Percentiles rank a stretch among this genome's conserved stretches.
Evolutionary conservation across 2,329 filamentous ascomycete genomes (phyloP).

Genomic region (Didymella sp.): DNA sequence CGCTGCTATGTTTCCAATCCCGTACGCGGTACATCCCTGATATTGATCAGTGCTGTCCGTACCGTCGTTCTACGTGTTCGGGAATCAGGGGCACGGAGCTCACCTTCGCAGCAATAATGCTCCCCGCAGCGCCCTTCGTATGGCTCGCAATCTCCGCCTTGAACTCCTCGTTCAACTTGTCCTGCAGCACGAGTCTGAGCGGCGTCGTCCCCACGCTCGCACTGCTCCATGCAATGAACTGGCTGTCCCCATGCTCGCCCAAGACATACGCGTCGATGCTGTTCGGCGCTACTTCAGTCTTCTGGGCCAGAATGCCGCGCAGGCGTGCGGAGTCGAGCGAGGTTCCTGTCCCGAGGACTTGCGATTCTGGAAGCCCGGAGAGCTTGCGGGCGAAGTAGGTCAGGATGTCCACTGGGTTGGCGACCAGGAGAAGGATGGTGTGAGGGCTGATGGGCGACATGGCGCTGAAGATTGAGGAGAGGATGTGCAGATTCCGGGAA

Average conservation of each 20-base stretch:
- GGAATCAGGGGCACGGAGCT: not conserved
- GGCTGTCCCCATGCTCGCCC: constrained; percentile 59
- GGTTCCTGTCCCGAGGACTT: constrained; percentile 63
- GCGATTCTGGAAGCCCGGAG: constrained; percentile 56
- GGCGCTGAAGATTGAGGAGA: constrained; percentile 56
- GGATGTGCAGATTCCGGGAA: constrained; percentile 58
- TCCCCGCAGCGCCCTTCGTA: constrained; percentile 56
- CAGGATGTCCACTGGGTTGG: constrained; percentile 64
- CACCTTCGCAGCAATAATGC: constrained; percentile 57
- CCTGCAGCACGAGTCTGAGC: constrained; percentile 45
- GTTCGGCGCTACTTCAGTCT: constrained; percentile 49
- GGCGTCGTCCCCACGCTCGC: constrained; percentile 55
- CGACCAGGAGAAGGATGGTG: constrained; percentile 59
- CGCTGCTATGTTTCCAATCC: constrained; percentile 58
- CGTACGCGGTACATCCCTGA: constrained; percentile 57
- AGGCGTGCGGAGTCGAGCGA: constrained; percentile 61
- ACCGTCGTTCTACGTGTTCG: not conserved
- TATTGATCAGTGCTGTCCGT: not conserved
- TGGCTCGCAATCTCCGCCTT: constrained; percentile 52
- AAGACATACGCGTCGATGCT: constrained; percentile 56
- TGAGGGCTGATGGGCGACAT: constrained; percentile 59
- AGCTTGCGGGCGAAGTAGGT: constrained; percentile 59
- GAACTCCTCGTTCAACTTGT: constrained; percentile 32
- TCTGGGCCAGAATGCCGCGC: constrained; percentile 53
- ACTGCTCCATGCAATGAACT: constrained; percentile 57